Conservation (phyloP, 192 early-diverging fungal species). For the Coemansia guatemalensis region DNA sequence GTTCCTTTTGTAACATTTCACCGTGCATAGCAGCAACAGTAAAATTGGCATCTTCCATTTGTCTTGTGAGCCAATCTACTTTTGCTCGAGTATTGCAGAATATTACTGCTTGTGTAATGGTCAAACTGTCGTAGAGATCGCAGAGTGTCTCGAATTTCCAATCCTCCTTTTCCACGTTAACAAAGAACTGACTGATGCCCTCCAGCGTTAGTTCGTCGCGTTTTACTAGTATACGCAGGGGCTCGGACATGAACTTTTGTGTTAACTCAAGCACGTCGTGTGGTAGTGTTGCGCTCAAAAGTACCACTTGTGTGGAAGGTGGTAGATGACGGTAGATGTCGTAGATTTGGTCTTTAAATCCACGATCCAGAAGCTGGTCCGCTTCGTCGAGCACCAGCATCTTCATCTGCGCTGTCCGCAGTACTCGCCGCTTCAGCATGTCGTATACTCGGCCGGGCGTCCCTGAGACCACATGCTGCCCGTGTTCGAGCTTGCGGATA, state of each 20-base stretch:
- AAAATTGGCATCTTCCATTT: conserved; percentile 96
- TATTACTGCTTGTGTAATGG: conserved; percentile 98
- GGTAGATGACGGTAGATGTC: conserved; percentile 91
- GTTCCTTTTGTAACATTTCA: conserved; percentile 98
- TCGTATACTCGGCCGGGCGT: conserved; percentile 97
- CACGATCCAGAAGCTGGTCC: conserved; percentile 90
- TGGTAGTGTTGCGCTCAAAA: conserved; percentile 90
- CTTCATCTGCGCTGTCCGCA: conserved; percentile 84
- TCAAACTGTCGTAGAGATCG: conserved; percentile 95
- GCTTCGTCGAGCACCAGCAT: conserved; percentile 98
- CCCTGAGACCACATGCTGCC: conserved; percentile 91
- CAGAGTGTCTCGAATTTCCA: conserved; percentile 99
- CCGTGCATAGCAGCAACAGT: conserved; percentile 99
- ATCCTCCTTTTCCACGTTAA: conserved; percentile 94
- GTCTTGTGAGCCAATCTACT: conserved; percentile 96
- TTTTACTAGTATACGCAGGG: conserved; percentile 93
- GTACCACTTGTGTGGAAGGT: conserved; percentile 87
- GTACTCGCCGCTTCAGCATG: conserved; percentile 87
- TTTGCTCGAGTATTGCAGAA: conserved; percentile 97
- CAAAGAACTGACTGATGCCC: conserved; percentile 99
- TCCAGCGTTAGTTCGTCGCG: conserved; percentile 98
- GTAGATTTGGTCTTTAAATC: conserved; percentile 98
- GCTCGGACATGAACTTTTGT: conserved; percentile 96
- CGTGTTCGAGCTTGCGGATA: conserved; percentile 86
- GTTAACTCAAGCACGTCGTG: conserved; percentile 96